phyloP scores from a whole-genome alignment of 495 filamentous ascomycete species.

The Xylaria cubensis region DNA sequence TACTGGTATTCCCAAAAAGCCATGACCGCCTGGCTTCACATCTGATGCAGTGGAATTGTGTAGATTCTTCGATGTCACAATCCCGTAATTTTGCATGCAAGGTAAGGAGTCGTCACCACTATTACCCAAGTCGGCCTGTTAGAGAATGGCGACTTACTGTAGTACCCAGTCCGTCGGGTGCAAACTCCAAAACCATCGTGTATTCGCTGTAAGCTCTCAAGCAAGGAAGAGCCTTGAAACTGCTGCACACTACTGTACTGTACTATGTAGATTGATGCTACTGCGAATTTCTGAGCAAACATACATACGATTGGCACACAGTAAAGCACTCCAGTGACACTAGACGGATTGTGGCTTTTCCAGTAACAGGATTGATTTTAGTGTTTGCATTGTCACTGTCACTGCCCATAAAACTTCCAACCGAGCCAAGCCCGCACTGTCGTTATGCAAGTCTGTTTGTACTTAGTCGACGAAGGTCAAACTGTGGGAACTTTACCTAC shows the following conservation, averaged over 20 bases:
- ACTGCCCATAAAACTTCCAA: background rate
- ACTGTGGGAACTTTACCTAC: background rate
- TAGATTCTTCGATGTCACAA: background rate
- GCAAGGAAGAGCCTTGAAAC: constrained; percentile 5
- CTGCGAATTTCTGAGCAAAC: constrained; percentile 15
- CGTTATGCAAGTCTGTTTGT: constrained; percentile 24
- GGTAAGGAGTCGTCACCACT: background rate
- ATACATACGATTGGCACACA: background rate
- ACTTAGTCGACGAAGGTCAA: background rate
- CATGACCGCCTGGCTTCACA: background rate
- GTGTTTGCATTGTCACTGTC: background rate
- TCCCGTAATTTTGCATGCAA: background rate
- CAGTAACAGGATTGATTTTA: background rate
- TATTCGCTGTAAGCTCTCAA: background rate
- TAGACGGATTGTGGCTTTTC: constrained; percentile 18
- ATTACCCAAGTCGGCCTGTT: background rate
- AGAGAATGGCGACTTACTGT: background rate
- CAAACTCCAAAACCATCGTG: background rate
- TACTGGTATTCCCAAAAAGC: background rate
- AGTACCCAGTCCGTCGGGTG: background rate
- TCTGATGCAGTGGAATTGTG: constrained; percentile 6
- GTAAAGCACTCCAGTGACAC: background rate
- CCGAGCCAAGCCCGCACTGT: constrained; percentile 19
- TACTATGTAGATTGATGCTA: background rate
- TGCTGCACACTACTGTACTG: background rate